These are phyloP conservation scores for Seiridium unicorne DNA, from an alignment of 2,329 filamentous ascomycete genomes.

Conservation along the genomic window DNA sequence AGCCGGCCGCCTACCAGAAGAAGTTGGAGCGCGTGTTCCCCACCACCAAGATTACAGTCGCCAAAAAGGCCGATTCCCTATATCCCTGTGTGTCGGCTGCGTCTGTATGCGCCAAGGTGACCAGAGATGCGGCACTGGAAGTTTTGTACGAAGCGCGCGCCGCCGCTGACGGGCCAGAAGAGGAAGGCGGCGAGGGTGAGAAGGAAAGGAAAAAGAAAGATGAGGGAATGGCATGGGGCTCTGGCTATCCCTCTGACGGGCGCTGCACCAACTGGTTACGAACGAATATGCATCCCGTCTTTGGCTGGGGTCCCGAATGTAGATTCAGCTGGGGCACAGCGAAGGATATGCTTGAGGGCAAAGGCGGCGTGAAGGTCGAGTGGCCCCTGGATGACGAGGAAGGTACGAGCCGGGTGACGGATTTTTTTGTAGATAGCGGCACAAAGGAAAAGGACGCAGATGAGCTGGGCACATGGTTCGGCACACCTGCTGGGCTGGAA, in stretches of 20 bases:
- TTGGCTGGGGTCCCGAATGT: slow-evolving; percentile 93
- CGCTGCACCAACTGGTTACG: slow-evolving; percentile 80
- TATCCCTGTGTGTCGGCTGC: slow-evolving; percentile 93
- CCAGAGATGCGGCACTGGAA: slow-evolving; percentile 85
- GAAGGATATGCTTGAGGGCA: slow-evolving; percentile 87
- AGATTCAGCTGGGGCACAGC: slow-evolving; percentile 95
- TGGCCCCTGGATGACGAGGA: slow-evolving; percentile 78
- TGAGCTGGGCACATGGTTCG: slow-evolving; percentile 82
- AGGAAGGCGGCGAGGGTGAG: slow-evolving; percentile 19
- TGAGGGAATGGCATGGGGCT: slow-evolving; percentile 68
- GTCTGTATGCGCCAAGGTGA: slow-evolving; percentile 94
- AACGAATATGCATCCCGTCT: slow-evolving; percentile 84
- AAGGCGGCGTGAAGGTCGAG: slow-evolving; percentile 70
- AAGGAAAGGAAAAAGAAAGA: not conserved
- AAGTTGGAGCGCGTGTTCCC: slow-evolving; percentile 85
- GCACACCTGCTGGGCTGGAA: slow-evolving; percentile 65
- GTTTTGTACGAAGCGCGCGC: slow-evolving; percentile 63
- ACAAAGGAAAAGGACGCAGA: slow-evolving; percentile 47
- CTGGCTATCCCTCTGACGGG: slow-evolving; percentile 87
- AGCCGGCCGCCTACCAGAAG: slow-evolving; percentile 77
- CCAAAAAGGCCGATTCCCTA: slow-evolving; percentile 88
- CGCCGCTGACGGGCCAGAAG: slow-evolving; percentile 20
- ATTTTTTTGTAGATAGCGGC: slow-evolving; percentile 60
- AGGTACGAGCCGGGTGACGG: slow-evolving; percentile 67
- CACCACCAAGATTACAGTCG: slow-evolving; percentile 69